Conservation (phyloP, 352 stramenopile species). For the Discostella stelligera region DNA sequence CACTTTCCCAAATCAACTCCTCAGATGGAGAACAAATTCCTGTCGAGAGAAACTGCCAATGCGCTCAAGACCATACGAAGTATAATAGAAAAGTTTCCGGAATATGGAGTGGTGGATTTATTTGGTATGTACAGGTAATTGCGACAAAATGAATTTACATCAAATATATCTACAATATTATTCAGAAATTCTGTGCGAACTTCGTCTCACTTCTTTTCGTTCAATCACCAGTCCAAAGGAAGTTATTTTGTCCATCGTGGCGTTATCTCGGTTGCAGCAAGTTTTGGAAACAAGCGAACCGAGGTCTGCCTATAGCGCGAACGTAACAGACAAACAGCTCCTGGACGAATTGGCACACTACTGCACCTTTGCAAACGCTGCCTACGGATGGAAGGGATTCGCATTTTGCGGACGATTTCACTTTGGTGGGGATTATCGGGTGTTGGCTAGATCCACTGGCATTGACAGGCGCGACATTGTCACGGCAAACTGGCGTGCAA, state of each 20-base stretch:
- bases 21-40: conserved; percentile 49
- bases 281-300: conserved; percentile 6
- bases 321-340: conserved; percentile 39
- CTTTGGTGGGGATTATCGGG: conserved; percentile 48
- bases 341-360: conserved; percentile 64
- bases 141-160: too few species aligned
- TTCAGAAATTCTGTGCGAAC: neutral
- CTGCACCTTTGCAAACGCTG: conserved; percentile 54
- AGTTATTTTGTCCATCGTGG: conserved; percentile 52
- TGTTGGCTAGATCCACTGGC: conserved; percentile 49
- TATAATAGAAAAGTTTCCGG: conserved; percentile 52
- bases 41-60: conserved; percentile 49
- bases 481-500: conserved; percentile 54
- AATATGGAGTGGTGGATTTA: conserved; percentile 65
- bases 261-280: conserved; percentile 53
- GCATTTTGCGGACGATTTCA: conserved; percentile 58
- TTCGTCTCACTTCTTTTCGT: neutral
- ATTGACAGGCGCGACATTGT: conserved; percentile 58
- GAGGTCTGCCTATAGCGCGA: neutral
- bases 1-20: neutral
- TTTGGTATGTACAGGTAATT: conserved; percentile 51
- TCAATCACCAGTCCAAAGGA: conserved; percentile 39
- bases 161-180: neutral
- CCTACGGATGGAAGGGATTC: conserved; percentile 70
- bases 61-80: conserved; percentile 55